Conservation (phyloP, 2,329 filamentous ascomycete genomes). For the Amesomyces nigricolor region DNA sequence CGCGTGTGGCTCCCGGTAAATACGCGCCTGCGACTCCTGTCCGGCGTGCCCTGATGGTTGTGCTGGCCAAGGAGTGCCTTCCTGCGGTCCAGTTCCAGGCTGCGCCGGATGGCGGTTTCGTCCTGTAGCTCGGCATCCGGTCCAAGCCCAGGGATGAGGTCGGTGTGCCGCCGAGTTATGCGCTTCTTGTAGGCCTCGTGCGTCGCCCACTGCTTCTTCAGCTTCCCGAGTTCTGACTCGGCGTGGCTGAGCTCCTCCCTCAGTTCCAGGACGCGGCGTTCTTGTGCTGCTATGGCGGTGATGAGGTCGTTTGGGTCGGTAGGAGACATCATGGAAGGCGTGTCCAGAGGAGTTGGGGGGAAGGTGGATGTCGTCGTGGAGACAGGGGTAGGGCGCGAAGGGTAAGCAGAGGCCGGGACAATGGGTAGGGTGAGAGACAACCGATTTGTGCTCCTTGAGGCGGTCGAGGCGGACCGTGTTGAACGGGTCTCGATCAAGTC, state of each 20-base stretch:
- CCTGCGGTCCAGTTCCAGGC: constrained; percentile 65
- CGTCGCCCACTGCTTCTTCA: constrained; percentile 79
- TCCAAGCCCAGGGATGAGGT: constrained; percentile 48
- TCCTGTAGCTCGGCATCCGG: constrained; percentile 28
- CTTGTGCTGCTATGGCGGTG: constrained; percentile 85
- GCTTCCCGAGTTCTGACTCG: constrained; percentile 64
- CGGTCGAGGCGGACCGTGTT: constrained; percentile 47
- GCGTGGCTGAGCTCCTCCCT: constrained; percentile 83
- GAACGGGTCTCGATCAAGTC: constrained; percentile 41
- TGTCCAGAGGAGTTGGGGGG: constrained; percentile 48
- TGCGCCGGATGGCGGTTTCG: constrained; percentile 36
- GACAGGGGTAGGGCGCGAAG: constrained; percentile 47
- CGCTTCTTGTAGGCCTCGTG: constrained; percentile 74
- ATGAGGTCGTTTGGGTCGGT: constrained; percentile 65
- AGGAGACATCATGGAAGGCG: constrained; percentile 39
- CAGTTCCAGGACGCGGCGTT: constrained; percentile 83
- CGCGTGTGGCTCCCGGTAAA: constrained; percentile 62
- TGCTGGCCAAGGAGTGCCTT: constrained; percentile 55
- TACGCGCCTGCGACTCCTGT: constrained; percentile 51
- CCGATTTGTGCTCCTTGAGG: constrained; percentile 51
- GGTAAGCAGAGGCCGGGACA: constrained; percentile 46
- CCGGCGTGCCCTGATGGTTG: constrained; percentile 36
- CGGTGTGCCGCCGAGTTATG: constrained; percentile 59
- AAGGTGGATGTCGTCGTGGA: constrained; percentile 39
- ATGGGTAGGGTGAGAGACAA: constrained; percentile 59